phyloP scores from a whole-genome alignment of 2,329 filamentous ascomycete species.

The Beauveria scarabaeidicola region DNA sequence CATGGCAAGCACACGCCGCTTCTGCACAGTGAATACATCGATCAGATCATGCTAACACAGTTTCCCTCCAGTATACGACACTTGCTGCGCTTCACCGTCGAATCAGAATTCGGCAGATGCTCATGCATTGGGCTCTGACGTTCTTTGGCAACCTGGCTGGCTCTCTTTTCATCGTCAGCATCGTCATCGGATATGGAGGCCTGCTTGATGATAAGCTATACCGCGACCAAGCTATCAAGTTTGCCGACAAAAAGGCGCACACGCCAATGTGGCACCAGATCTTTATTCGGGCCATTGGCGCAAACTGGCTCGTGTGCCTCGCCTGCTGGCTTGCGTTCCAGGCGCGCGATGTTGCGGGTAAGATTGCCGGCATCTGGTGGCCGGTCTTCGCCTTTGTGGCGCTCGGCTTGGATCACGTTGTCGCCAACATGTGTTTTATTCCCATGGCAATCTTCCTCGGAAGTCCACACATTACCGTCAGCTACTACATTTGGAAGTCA shows the following conservation, averaged over 20 bases:
- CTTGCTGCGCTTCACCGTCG: slow-evolving; percentile 12
- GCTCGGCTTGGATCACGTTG: slow-evolving; percentile 43
- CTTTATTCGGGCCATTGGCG: slow-evolving; percentile 43
- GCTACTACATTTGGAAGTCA: slow-evolving; percentile 46
- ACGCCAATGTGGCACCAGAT: slow-evolving; percentile 41
- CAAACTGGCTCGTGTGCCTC: slow-evolving; percentile 48
- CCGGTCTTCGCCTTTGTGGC: slow-evolving; percentile 45
- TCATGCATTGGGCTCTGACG: slow-evolving; percentile 30
- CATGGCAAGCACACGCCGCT: slow-evolving; percentile 23
- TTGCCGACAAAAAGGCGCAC: slow-evolving; percentile 38
- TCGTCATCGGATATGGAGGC: slow-evolving; percentile 39
- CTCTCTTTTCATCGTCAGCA: slow-evolving; percentile 35
- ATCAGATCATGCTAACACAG: not conserved
- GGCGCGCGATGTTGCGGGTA: slow-evolving; percentile 40
- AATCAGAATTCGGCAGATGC: slow-evolving; percentile 13
- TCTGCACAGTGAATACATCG: not conserved
- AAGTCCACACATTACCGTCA: slow-evolving; percentile 32
- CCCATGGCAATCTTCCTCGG: slow-evolving; percentile 40
- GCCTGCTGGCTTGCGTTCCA: slow-evolving; percentile 38
- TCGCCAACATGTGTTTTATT: slow-evolving; percentile 47
- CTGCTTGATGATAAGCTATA: slow-evolving; percentile 36
- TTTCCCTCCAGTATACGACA: slow-evolving; percentile 13
- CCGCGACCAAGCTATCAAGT: slow-evolving; percentile 32
- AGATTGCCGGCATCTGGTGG: slow-evolving; percentile 46
- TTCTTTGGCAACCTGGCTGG: slow-evolving; percentile 40